Evolutionary conservation across 495 filamentous ascomycete genomes (phyloP).

Genomic region (Aspergillus cristatus): DNA sequence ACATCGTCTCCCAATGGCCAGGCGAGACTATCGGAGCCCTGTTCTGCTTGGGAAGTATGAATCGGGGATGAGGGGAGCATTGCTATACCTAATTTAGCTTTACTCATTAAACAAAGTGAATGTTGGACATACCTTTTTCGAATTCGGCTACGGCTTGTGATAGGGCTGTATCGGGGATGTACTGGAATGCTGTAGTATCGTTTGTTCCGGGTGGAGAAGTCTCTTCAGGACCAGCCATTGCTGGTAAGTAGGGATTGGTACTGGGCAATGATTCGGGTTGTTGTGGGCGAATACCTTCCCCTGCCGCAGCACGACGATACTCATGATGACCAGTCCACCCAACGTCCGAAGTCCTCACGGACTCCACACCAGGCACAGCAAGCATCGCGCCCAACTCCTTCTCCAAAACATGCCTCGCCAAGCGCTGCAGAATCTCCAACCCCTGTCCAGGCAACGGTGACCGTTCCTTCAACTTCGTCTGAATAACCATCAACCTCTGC

Average conservation of each 20-base stretch:
- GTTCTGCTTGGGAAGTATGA: not conserved
- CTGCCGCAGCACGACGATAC: too few relatives aligned
- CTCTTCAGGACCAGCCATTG: too few relatives aligned
- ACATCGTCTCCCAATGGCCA: not conserved
- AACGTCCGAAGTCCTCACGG: too few relatives aligned
- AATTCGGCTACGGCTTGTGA: constrained; percentile 6
- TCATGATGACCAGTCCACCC: too few relatives aligned
- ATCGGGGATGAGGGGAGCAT: too few relatives aligned
- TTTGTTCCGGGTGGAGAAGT: too few relatives aligned
- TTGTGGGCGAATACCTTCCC: too few relatives aligned
- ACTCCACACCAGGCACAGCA: too few relatives aligned
- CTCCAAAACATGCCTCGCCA: constrained; percentile 19
- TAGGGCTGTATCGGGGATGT: constrained; percentile 6
- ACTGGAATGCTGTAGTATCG: not conserved
- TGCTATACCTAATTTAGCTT: not conserved
- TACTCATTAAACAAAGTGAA: too few relatives aligned
- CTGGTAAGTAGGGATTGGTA: too few relatives aligned
- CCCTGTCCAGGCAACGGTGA: constrained; percentile 17
- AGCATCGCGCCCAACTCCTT: constrained; percentile 22
- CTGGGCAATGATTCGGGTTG: too few relatives aligned
- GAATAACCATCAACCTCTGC: constrained; percentile 13
- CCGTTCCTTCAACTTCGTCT: constrained; percentile 11
- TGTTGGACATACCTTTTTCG: constrained; percentile 9
- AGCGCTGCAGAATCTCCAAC: constrained; percentile 15
- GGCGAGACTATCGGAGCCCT: too few relatives aligned